A percentile compares a stretch with the other conserved stretches of the same genome.
phyloP scores from a whole-genome alignment of 345 rosid species.

The Cardamine occulta region DNA sequence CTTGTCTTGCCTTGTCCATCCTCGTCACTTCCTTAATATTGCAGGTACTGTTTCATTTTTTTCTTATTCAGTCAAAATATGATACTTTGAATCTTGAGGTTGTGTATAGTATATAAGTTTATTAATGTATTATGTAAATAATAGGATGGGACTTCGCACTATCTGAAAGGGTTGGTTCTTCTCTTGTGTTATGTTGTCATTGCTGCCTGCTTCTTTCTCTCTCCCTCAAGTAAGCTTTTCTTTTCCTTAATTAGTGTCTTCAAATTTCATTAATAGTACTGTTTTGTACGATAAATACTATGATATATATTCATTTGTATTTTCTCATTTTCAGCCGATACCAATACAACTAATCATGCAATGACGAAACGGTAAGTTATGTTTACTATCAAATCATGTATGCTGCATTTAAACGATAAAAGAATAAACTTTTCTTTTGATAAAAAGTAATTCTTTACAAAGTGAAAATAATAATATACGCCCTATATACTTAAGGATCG shows the following conservation, averaged over 20 bases:
- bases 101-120: neutral
- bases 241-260: neutral
- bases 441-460: neutral
- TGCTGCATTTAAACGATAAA: neutral
- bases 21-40: constrained; percentile 71
- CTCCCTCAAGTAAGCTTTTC: constrained; percentile 57
- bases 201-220: constrained; percentile 75
- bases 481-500: neutral
- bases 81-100: neutral
- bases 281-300: neutral
- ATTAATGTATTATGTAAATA: neutral
- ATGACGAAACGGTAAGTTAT: constrained; percentile 3
- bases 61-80: neutral
- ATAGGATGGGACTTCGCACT: constrained; percentile 94
- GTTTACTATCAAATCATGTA: neutral
- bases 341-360: constrained; percentile 19
- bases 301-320: constrained; percentile 16
- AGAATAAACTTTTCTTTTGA: neutral
- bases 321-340: constrained; percentile 34
- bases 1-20: constrained; percentile 73
- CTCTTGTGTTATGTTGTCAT: constrained; percentile 79
- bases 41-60: constrained; percentile 56
- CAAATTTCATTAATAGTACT: neutral
- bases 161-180: constrained; percentile 83
- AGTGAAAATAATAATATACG: neutral